Evolutionary conservation across 176 grass and related monocot species (phyloP).

Genomic region (Carex pumila): DNA sequence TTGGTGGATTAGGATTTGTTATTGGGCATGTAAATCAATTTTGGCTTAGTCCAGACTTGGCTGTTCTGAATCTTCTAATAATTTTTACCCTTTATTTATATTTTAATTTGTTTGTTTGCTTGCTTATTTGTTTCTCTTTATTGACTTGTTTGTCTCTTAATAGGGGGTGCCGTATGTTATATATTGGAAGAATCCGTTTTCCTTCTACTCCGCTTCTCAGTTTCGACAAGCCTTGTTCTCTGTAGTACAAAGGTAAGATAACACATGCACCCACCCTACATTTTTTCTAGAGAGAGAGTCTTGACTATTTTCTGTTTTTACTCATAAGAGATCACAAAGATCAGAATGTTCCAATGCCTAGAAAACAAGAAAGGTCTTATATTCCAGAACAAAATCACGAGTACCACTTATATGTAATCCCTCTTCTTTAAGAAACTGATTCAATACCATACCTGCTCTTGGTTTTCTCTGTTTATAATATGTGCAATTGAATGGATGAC

Average conservation of each 20-base stretch:
- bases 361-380: neutral
- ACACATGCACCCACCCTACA: neutral
- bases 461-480: neutral
- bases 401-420: neutral
- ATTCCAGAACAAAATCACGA: neutral
- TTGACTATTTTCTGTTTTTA: neutral
- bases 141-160: conserved; percentile 21
- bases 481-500: neutral
- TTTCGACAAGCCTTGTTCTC: conserved; percentile 89
- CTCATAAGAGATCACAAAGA: neutral
- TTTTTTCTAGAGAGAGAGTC: neutral
- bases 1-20: neutral
- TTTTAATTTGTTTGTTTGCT: neutral
- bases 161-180: conserved; percentile 97
- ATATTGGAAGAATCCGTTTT: conserved; percentile 95
- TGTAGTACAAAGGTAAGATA: conserved; percentile 81
- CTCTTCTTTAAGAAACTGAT: neutral
- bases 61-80: neutral
- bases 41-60: neutral
- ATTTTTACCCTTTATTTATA: neutral
- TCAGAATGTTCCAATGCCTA: neutral
- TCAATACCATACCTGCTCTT: neutral
- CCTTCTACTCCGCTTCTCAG: conserved; percentile 79
- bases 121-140: neutral
- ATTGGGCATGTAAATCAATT: neutral